These are phyloP conservation scores for Sechiopsis laciniata DNA, from an alignment of 306 rosid species.

Conservation along the genomic window DNA sequence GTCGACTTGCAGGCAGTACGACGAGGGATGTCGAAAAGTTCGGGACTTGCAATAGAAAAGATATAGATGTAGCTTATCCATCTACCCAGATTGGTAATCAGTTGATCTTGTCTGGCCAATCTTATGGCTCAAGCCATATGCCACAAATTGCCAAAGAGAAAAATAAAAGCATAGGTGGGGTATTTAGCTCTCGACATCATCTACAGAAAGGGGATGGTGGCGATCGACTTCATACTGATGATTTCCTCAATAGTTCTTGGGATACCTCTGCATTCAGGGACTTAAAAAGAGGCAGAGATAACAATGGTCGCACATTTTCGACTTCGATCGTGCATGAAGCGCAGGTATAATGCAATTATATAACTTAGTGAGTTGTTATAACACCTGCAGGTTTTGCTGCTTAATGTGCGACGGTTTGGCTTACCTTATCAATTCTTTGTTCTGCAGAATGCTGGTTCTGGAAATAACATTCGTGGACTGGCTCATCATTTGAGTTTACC, in stretches of 20 bases:
- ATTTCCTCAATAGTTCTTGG: slow-evolving; percentile 51
- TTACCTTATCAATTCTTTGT: background rate
- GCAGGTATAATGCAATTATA: slow-evolving; percentile 45
- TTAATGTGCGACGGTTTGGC: background rate
- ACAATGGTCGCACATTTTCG: slow-evolving; percentile 46
- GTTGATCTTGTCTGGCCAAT: slow-evolving; percentile 36
- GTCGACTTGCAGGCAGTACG: slow-evolving; percentile 31
- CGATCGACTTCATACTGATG: slow-evolving; percentile 28
- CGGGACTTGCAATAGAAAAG: slow-evolving; percentile 34
- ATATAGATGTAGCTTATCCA: slow-evolving; percentile 40
- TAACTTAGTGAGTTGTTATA: background rate
- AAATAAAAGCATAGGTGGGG: slow-evolving; percentile 32
- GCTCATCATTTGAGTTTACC: slow-evolving; percentile 73
- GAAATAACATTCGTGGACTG: slow-evolving; percentile 36
- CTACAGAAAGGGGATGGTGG: slow-evolving; percentile 29
- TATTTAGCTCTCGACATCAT: slow-evolving; percentile 28
- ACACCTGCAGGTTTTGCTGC: background rate
- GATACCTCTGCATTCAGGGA: slow-evolving; percentile 38
- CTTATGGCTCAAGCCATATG: slow-evolving; percentile 38
- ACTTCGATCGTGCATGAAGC: slow-evolving; percentile 45
- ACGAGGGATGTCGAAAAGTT: slow-evolving; percentile 38
- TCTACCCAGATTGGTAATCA: slow-evolving; percentile 28
- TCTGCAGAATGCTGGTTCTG: slow-evolving; percentile 38
- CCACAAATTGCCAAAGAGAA: slow-evolving; percentile 54
- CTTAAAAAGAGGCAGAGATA: slow-evolving; percentile 45